These are phyloP conservation scores for Domatiomyces catenatus DNA, from an alignment of 2,329 filamentous ascomycete species.

Conservation along the genomic window DNA sequence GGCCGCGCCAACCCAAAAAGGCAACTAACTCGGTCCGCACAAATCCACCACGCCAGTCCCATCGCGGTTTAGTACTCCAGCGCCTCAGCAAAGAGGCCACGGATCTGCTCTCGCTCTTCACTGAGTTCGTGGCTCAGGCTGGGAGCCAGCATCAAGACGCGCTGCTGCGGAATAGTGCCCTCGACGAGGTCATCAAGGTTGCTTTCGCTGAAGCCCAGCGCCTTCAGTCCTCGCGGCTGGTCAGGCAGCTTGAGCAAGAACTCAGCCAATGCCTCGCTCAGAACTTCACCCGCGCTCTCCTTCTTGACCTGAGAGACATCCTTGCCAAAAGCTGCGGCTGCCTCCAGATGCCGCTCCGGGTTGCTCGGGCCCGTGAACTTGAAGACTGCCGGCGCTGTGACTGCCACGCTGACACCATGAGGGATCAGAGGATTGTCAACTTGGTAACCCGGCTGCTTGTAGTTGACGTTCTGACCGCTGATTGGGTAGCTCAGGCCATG, in stretches of 20 bases:
- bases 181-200: constrained; percentile 78
- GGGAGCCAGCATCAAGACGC: constrained; percentile 84
- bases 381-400: constrained; percentile 87
- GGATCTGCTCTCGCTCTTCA: constrained; percentile 56
- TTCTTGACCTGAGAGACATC: constrained; percentile 76
- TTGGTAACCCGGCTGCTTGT: constrained; percentile 75
- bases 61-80: constrained; percentile 33
- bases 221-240: constrained; percentile 74
- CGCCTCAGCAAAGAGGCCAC: constrained; percentile 50
- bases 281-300: constrained; percentile 76
- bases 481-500: constrained; percentile 97
- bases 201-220: constrained; percentile 58
- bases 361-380: constrained; percentile 83
- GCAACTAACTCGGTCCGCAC: background rate
- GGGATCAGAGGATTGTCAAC: constrained; percentile 70
- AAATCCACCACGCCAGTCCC: background rate
- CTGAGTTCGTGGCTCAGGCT: constrained; percentile 56
- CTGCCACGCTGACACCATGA: constrained; percentile 87
- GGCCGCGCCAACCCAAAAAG: no score
- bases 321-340: constrained; percentile 79
- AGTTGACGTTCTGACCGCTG: constrained; percentile 82
- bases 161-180: constrained; percentile 79
- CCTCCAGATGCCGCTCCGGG: constrained; percentile 76
- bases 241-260: constrained; percentile 77
- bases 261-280: constrained; percentile 64